Percentiles rank a stretch among this genome's conserved stretches.
Conservation (phyloP, 805 yeast species). For the Nakazawaea anatomiae region DNA sequence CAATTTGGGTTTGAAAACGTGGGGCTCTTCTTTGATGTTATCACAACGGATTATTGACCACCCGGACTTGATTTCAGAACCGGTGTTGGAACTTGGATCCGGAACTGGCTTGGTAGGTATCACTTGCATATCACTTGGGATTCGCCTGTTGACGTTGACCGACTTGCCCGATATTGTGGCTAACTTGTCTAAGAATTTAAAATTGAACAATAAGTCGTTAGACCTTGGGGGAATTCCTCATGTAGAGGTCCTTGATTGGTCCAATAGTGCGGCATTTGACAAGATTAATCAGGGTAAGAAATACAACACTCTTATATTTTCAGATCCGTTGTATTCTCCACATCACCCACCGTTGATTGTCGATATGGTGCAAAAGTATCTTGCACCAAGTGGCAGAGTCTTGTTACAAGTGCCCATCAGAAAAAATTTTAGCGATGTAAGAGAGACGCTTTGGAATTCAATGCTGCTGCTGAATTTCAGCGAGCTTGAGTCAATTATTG, state of each 20-base stretch:
- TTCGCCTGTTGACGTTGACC: slow-evolving; percentile 44
- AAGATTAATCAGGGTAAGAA: slow-evolving; percentile 15
- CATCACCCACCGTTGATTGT: slow-evolving; percentile 75
- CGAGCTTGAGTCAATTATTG: slow-evolving; percentile 34
- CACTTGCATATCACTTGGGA: slow-evolving; percentile 49
- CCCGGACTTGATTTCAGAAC: slow-evolving; percentile 20
- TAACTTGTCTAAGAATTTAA: slow-evolving; percentile 57
- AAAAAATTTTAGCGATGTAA: slow-evolving; percentile 54
- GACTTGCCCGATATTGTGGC: slow-evolving; percentile 76
- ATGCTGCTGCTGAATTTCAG: slow-evolving; percentile 25
- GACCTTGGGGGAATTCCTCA: slow-evolving; percentile 12
- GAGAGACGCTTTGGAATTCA: slow-evolving; percentile 54
- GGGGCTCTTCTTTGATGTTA: slow-evolving; percentile 87
- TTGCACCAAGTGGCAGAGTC: slow-evolving; percentile 38
- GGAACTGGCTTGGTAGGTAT: slow-evolving; percentile 94
- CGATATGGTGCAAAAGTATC: slow-evolving; percentile 47
- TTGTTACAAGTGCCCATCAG: slow-evolving; percentile 76
- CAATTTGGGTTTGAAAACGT: slow-evolving; percentile 84
- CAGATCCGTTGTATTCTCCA: slow-evolving; percentile 87
- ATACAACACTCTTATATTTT: slow-evolving; percentile 61
- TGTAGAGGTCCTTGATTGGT: slow-evolving; percentile 74
- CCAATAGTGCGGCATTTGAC: slow-evolving; percentile 40
- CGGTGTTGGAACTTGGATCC: slow-evolving; percentile 76
- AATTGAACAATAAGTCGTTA: slow-evolving; percentile 33
- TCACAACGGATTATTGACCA: slow-evolving; percentile 42